Percentiles rank a stretch among this genome's conserved stretches.
phyloP scores from a whole-genome alignment of 108 stramenopile species.

The Skeletonema marinoi region DNA sequence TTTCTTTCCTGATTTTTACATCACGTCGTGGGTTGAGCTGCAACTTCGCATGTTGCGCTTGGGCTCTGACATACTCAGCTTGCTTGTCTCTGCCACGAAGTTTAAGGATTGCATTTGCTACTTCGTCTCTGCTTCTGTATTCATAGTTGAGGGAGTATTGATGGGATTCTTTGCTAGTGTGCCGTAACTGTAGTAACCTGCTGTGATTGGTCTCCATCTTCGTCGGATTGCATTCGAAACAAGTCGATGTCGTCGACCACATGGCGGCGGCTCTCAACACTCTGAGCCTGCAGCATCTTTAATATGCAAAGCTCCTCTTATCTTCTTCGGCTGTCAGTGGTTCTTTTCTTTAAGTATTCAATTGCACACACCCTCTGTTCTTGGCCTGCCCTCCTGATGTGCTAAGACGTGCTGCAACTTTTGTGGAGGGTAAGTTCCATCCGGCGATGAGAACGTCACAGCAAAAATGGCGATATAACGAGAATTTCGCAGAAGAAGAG shows the following conservation, averaged over 20 bases:
- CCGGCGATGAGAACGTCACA: too few relatives aligned
- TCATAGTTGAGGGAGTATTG: background rate
- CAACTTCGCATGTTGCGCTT: background rate
- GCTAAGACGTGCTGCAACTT: too few relatives aligned
- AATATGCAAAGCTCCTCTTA: background rate
- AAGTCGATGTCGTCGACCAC: background rate
- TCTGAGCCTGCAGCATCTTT: background rate
- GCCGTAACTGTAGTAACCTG: background rate
- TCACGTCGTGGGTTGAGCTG: background rate
- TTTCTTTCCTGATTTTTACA: background rate
- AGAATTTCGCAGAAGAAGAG: too few relatives aligned
- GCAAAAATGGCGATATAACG: too few relatives aligned
- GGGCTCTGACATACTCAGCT: background rate
- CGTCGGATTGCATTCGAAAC: background rate
- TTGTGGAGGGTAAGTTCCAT: too few relatives aligned
- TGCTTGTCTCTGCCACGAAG: background rate
- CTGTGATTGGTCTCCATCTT: background rate
- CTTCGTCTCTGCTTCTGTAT: conserved; percentile 1
- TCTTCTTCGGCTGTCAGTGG: too few relatives aligned
- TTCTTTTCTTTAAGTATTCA: too few relatives aligned
- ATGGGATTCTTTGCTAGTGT: background rate
- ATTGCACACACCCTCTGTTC: too few relatives aligned
- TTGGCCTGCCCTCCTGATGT: too few relatives aligned
- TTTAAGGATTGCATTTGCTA: background rate
- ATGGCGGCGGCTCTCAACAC: background rate